Base-by-base conservation (phyloP, 345 rosid species). In the Pugionium dolabratum region DNA sequence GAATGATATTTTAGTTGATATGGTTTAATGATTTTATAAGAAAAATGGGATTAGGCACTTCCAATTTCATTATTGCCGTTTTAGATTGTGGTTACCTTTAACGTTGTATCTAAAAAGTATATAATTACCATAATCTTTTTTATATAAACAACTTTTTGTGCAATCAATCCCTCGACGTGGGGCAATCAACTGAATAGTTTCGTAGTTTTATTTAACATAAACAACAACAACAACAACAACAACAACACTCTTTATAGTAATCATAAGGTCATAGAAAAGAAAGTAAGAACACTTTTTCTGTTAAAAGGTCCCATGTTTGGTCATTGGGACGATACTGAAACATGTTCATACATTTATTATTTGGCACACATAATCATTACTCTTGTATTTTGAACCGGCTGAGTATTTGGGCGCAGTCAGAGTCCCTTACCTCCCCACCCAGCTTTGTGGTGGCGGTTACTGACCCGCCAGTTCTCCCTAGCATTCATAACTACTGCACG, bases 381-480 rank as follows among this genome's bases (percentile, higher is more conserved):
- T 72, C 47, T 49, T 31, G 58, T 57, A 51, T n/a, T 29, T 58
- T 57, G 61, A 64, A 42, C 60, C 35, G 40, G 33, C 4, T 2
- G 30, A 28, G 46, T 29, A 27, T 32, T 57, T 18, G 36, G 54
- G 33, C 29, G 42, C 35, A 65, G 27, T 43, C 18, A 72, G 30
- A 72, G 71, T 43, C 61, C 71, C 66, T 72, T 65, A 28, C 28
- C 44, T 30, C 49, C 49, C 71, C 71, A 72, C 49, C 62, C 66
- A 7, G 9, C 35, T 36, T 57, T 58, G 32, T 29, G 49, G 49
- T 52, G 68, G 58, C 58, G 31, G 30, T 40, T 31, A 34, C 46
- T 35, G 40, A n/a, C n/a, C n/a, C n/a, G n/a, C n/a, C n/a, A n/a
- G n/a, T n/a, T n/a, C n/a, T n/a, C n/a, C n/a, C n/a, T n/a, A n/a